Evolutionary conservation across 1,284 basidiomycete species (phyloP), one percentile per base, ranked within the genome.

Genomic region (Cutaneotrichosporon daszewskae): DNA sequence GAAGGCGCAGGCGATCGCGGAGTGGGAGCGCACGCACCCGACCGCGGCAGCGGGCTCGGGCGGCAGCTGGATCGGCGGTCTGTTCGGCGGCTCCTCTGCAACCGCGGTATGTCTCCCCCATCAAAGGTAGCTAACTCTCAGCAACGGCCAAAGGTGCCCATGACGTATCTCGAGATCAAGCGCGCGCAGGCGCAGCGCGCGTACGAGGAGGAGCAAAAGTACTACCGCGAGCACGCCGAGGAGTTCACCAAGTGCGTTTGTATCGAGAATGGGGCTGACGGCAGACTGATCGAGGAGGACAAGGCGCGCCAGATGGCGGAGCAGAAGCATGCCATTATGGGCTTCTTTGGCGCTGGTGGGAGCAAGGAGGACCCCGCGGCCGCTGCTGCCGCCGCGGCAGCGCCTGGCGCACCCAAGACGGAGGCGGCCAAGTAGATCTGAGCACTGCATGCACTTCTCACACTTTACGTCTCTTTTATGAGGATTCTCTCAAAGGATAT

Each of bases 91-190:
- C 18, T n/a, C 6, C 32, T 19, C 8, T 7, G 11, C 32, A 19
- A 18, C 32, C 11, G 32, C 18, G 9, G 25, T 26, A 8, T 26
- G 25, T 26, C 26, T 28, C 7, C 45, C 51, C 12, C 40, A 32
- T 6, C 18, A 17, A 27, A 11, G n/a, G 19, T 26, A 29, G n/a
- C n/a, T n/a, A n/a, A n/a, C n/a, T n/a, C n/a, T n/a, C 53, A 51
- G 45, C 38, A 50, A 7, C 54, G 57, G 51, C 66, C 66, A 11
- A 64, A 53, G 41, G 64, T 81, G 38, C 87, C 85, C 1, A 80
- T 78, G 37, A 92, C 89, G 1, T 90, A 90, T 68, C 82, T 96
- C 37, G 95, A 98, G 64, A 79, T 82, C 60, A 91, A 92, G 67
- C 84, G 94, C 10, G 77, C 78, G 31, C 84, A 94, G 59, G 90